Base-by-base conservation (phyloP, 768 basidiomycete species). In the Xerocomus spinulosus region DNA sequence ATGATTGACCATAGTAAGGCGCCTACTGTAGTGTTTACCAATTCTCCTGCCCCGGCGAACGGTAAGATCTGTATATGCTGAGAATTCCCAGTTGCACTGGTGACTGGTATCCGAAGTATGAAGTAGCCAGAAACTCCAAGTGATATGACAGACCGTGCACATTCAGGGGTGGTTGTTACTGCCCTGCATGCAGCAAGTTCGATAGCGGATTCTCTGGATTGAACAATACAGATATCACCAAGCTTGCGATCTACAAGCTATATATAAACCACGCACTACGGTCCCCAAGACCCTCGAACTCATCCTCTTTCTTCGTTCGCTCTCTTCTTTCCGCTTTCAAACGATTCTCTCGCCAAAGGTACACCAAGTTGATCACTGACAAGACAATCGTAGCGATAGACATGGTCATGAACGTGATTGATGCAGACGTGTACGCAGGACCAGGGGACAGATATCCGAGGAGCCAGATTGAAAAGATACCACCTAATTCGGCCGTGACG, bases 391-490 rank as follows among this genome's bases (percentile, higher is more conserved):
- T 74, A 32, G 67, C 49, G 2, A 71, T 54, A 0, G 77, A 73
- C 68, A 72, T 66, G 38, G 53, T 54, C 1, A 70, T 56, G 30
- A 64, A 61, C 6, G 62, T 65, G 37, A 68, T 54, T 0, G 77
- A 75, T 0, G 78, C 81, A 28, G 70, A 66, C 4, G 57, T 72
- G 53, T 81, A 83, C 14, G 68, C 44, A 2, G 81, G 81, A 0
- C 72, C 67, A 0, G 75, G 64, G 4, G 78, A 80, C 2, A 82
- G 58, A 2, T 51, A 55, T 13, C 80, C 81, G 20, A 82, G 60
- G 2, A 82, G 70, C 81, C 81, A 83, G 0, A 80, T 82, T 2
- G 75, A 70, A 23, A 83, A 73, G 42, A 83, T 81, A 1, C 79
- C 79, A 2, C 81, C 80, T 0, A 70, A 61, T 58, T 83, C 80